Base-by-base conservation (phyloP, 2,329 filamentous ascomycete species). In the Penicillium sumatraense region DNA sequence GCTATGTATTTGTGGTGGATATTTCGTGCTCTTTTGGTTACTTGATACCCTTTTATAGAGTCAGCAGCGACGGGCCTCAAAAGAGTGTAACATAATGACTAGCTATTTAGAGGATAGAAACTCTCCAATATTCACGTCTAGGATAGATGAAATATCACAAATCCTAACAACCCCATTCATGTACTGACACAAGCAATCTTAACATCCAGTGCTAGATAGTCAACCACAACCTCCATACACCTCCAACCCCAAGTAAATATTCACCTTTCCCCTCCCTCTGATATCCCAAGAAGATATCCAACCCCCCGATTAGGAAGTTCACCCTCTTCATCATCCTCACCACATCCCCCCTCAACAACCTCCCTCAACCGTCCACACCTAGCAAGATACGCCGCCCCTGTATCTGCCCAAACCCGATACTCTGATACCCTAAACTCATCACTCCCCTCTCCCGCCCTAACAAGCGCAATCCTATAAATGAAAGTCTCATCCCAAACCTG, bases 351-450 rank as follows among this genome's bases (percentile, higher is more conserved):
- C 16, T 13, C 49, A 9, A 53, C 21, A 40, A 68, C 54, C 45
- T 58, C 51, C 51, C 53, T 62, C 55, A 66, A 63, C 10, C 36
- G 46, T 4, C 68, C 70, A 24, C 62, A 60, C 33, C 65, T 59
- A 21, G 76, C 76, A 53, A 78, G 63, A 67, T 77, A 77, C 23
- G 73, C 75, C 29, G 76, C 76, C 18, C 75, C 76, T 3, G 73
- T 75, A 71, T 78, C 76, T 14, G 73, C 75, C 76, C 76, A 78
- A 24, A 78, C 68, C 38, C 70, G 62, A 68, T 78, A 78, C 49
- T 70, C 72, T 27, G 63, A 64, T n/a, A 78, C 69, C 55, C 72
- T 75, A 42, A 69, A 51, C 33, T 36, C 47, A 9, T 44, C 56
- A 42, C 40, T 47, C 3, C 24, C 38, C 36, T 31, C 49, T 11